Evolutionary conservation across 768 basidiomycete species (phyloP).

Genomic region (Podaxis sp.): DNA sequence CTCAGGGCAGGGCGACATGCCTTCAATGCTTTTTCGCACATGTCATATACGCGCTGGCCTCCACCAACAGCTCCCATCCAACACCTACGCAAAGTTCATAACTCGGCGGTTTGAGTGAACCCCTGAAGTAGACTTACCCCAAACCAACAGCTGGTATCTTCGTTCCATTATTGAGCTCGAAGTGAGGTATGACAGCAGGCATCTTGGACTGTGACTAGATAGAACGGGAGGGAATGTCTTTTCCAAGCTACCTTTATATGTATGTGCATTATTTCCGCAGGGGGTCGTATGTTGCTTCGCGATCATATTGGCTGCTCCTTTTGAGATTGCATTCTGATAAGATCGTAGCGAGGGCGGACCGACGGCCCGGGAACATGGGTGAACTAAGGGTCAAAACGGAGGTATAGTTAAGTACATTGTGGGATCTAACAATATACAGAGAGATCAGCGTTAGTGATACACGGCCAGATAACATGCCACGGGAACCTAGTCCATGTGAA

Average conservation of each 20-base stretch:
- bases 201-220: background rate
- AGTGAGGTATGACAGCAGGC: conserved; percentile 17
- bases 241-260: background rate
- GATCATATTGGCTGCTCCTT: background rate
- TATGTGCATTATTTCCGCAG: background rate
- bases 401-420: conserved; percentile 4
- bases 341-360: background rate
- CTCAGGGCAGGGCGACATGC: conserved; percentile 14
- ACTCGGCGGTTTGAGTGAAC: background rate
- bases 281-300: background rate
- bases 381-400: background rate
- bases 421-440: conserved; percentile 3
- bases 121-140: conserved; percentile 21
- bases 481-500: background rate
- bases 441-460: conserved; percentile 9
- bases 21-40: conserved; percentile 34
- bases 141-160: conserved; percentile 31
- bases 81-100: conserved; percentile 21
- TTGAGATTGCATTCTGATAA: background rate
- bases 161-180: conserved; percentile 27
- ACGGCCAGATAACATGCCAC: background rate
- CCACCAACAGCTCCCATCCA: conserved; percentile 37
- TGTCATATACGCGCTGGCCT: conserved; percentile 38
- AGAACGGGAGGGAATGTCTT: background rate
- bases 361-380: background rate